phyloP scores from a whole-genome alignment of 208 protist species.

The Trypanosomatidae sp. region DNA sequence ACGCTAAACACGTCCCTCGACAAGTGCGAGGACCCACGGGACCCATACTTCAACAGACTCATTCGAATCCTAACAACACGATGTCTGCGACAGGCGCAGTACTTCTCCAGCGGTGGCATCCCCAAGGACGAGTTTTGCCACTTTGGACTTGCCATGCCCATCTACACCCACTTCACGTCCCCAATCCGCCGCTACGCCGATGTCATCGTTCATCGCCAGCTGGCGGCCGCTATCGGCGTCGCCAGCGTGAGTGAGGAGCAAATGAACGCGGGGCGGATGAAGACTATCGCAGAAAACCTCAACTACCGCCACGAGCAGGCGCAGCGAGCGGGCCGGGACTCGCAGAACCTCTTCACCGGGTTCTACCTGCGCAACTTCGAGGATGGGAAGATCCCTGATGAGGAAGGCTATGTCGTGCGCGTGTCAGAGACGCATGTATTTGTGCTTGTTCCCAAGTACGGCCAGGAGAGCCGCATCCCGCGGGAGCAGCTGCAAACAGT shows the following conservation, averaged over 20 bases:
- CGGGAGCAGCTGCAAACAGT: conserved; percentile 66
- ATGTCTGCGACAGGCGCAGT: conserved; percentile 93
- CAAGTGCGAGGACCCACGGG: conserved; percentile 65
- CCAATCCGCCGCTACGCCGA: conserved; percentile 96
- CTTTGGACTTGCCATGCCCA: conserved; percentile 93
- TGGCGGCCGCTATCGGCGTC: conserved; percentile 84
- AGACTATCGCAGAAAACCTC: conserved; percentile 79
- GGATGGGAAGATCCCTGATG: conserved; percentile 61
- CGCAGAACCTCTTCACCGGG: conserved; percentile 91
- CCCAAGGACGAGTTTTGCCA: conserved; percentile 89
- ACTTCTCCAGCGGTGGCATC: conserved; percentile 89
- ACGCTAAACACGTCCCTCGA: conserved; percentile 88
- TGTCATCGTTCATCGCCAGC: conserved; percentile 93
- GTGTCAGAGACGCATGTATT: conserved; percentile 83
- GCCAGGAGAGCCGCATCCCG: conserved; percentile 83
- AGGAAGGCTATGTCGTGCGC: conserved; percentile 87
- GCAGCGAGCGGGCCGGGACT: conserved; percentile 90
- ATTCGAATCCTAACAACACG: conserved; percentile 91
- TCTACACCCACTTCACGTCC: conserved; percentile 97
- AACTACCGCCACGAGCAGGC: conserved; percentile 93
- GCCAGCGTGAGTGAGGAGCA: conserved; percentile 30
- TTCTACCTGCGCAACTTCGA: conserved; percentile 88
- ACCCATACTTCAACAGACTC: conserved; percentile 92
- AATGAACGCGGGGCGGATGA: conserved; percentile 73
- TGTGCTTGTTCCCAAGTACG: conserved; percentile 89